Conservation (phyloP, 2,329 filamentous ascomycete genomes). For the Cladosporium sp. region DNA sequence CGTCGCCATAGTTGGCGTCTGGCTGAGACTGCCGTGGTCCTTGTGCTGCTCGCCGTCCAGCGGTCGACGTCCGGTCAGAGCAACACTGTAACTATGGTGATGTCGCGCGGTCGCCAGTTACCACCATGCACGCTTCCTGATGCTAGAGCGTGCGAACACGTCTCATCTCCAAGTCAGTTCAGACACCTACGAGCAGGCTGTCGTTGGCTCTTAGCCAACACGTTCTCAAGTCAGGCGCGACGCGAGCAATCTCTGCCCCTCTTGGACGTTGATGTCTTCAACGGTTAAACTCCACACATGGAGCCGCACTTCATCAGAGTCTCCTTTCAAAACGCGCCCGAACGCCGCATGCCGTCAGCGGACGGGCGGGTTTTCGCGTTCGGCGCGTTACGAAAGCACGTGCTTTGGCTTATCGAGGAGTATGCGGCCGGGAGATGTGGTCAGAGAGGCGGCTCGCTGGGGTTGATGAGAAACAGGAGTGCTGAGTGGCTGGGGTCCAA, state of each 20-base stretch:
- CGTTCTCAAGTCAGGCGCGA: background rate
- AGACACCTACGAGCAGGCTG: too few relatives aligned
- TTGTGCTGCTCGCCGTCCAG: background rate
- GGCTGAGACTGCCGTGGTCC: background rate
- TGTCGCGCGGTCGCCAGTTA: background rate
- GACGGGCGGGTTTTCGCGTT: background rate
- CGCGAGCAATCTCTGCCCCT: constrained; percentile 1
- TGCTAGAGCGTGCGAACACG: too few relatives aligned
- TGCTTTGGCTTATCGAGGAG: background rate
- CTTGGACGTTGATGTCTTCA: background rate
- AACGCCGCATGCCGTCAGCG: background rate
- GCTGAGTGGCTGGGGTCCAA: background rate
- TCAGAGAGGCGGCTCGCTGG: background rate
- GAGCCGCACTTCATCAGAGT: background rate
- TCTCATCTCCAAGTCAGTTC: too few relatives aligned
- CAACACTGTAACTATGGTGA: constrained; percentile 5
- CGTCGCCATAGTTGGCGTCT: background rate
- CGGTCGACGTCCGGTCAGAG: background rate
- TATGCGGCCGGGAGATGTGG: too few relatives aligned
- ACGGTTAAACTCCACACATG: background rate
- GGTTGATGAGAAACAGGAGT: background rate
- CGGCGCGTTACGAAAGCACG: background rate
- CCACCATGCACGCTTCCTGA: too few relatives aligned
- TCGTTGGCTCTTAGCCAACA: too few relatives aligned
- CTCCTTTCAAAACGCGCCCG: background rate